Base-by-base conservation (phyloP, 2,329 filamentous ascomycete genomes). In the Fusarium incarnatum region DNA sequence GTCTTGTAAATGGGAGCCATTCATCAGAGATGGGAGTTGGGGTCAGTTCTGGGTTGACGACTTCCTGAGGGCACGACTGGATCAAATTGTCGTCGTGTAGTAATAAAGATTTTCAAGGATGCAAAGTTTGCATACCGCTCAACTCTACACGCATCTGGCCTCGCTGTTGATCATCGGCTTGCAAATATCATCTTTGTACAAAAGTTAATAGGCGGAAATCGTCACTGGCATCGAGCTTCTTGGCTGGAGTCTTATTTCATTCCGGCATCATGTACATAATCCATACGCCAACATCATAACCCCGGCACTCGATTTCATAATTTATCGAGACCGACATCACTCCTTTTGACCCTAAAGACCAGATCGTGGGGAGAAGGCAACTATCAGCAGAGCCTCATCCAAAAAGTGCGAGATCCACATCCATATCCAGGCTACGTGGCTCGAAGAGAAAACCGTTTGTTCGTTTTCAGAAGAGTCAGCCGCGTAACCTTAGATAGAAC, bases 181-280 rank as follows among this genome's bases (percentile, higher is more conserved):
- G 20, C 30, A 20, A 13, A 37, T 6, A 11, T 30, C 40, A 42
- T 23, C n/a, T 37, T 27, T 15, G 13, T 16, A 18, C 18, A 37
- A 37, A 37, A 37, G 18, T 37, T 37, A 15, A 27, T 16, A n/a
- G 23, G 18, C 32, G 15, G 15, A 16, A 18, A 13, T 52, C 20
- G 30, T 52, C 32, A 52, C 49, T n/a, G 18, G 49, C 22, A 27
- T 41, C 18, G 27, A 52, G 32, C 32, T 41, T 52, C 12, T 40
- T 30, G 22, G 59, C 45, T 69, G 59, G 71, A 71, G 64, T 72
- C 56, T 76, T 73, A 58, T 62, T 73, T 66, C 74, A 74, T 75
- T 76, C 70, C 68, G 73, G 70, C 71, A 73, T 76, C 70, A 73
- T 71, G 61, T 76, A 76, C 73, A 75, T 70, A 68, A 64, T 56